Evolutionary conservation across 148 eudicot species (phyloP), one percentile per base, ranked within the genome.

Genomic region (Silene latifolia): DNA sequence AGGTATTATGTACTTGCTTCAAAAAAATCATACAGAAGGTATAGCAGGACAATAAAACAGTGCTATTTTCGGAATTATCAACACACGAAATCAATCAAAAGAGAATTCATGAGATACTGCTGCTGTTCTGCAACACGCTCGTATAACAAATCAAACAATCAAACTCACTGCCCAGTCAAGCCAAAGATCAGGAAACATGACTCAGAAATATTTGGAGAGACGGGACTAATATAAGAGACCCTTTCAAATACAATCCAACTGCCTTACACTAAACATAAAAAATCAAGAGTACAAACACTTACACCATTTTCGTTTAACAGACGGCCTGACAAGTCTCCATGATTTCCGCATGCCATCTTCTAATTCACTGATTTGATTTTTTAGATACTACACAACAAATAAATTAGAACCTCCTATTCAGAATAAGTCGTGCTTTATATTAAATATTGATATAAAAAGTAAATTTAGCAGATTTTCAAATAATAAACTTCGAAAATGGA

Each of bases 331-430:
- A 59, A 81, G 80, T 73, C 80, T 80, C 98, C 98, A 94, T 20
- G 98, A 91, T 77, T 88, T 88, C 83, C 95, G 87, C 69, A 91
- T 90, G 72, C 87, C 86, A 71, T 87, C 90, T 80, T 91, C 97
- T 48, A 94, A 83, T 59, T 63, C 62, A 25, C 77, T 75, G 58
- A 87, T 82, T 74, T 94, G 95, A 74, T 82, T 83, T 81, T 83
- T 84, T 44, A 90, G 84, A 81, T 90, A 94, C 98, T 94, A 89
- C 80, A 81, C 63, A 70, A 21, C 69, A 25, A 21, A 72, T 44
- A 77, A 20, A 14, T 18, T 20, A 57, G 42, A 60, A 20, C 72
- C 72, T 2, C 54, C 12, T 39, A 66, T 54, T 11, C 17, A 68
- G 29, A 29, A 18, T 63, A n/a, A 23, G 7, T 7, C 23, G 10